Conservation (phyloP, 2,329 filamentous ascomycete species). For the Colletotrichum salicis region DNA sequence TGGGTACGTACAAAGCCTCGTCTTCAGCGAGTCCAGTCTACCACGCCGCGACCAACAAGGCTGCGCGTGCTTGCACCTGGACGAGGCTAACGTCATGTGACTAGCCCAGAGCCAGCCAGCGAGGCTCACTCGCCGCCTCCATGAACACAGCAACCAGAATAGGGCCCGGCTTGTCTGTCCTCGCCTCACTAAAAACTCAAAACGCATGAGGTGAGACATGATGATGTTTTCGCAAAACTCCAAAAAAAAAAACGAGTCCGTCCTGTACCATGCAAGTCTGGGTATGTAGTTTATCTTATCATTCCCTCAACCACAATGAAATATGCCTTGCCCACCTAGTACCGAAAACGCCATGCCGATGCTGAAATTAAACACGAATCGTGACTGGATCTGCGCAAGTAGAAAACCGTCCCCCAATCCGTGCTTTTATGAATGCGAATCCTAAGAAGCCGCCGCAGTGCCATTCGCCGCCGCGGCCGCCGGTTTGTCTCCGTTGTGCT, state of each 20-base stretch:
- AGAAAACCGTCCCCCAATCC: constrained; percentile 5
- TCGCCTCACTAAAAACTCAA: constrained; percentile 8
- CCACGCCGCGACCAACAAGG: constrained; percentile 17
- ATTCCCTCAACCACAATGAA: constrained; percentile 34
- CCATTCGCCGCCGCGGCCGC: constrained; percentile 32
- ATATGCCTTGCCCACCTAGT: constrained; percentile 24
- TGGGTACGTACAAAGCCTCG: neutral
- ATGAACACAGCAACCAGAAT: constrained; percentile 2
- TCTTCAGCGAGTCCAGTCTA: neutral
- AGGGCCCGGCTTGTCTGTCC: neutral
- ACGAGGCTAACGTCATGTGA: constrained; percentile 32
- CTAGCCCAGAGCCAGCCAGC: neutral
- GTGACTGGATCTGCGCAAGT: constrained; percentile 26
- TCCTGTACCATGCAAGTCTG: constrained; percentile 37
- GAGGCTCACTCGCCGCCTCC: neutral
- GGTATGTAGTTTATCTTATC: constrained; percentile 39
- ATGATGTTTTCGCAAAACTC: constrained; percentile 35
- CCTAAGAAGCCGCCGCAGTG: constrained; percentile 33
- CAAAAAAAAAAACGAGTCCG: constrained; percentile 30
- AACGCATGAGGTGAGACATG: constrained; percentile 25
- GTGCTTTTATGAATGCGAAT: constrained; percentile 21
- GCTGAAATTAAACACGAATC: constrained; percentile 32
- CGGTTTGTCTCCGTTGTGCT: constrained; percentile 28
- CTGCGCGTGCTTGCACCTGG: neutral
- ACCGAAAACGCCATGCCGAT: constrained; percentile 38